Conservation (phyloP, 129 eudicot genomes). For the Dittrichia graveolens region DNA sequence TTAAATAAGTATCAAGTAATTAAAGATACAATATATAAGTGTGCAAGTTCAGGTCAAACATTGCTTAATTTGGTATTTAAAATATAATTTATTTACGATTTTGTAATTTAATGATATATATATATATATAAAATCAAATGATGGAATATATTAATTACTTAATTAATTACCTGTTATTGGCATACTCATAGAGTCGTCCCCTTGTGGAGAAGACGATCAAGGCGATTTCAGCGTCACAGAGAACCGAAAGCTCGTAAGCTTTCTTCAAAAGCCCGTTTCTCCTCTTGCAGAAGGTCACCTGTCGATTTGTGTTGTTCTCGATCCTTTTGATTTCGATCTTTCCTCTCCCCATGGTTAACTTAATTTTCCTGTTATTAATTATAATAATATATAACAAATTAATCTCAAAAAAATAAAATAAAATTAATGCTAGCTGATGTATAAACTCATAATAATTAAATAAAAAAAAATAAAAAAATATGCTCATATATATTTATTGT, state of each 20-base stretch:
- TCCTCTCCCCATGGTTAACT: constrained; percentile 49
- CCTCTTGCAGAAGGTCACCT: constrained; percentile 42
- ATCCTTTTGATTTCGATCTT: constrained; percentile 54
- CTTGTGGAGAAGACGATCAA: constrained; percentile 48
- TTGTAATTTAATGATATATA: too few species aligned
- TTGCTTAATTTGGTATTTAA: too few species aligned
- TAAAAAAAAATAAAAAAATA: neutral
- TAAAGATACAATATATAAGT: too few species aligned
- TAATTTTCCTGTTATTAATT: neutral
- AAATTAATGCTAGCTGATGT: too few species aligned
- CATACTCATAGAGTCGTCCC: constrained; percentile 45
- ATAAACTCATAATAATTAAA: too few species aligned
- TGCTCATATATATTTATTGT: neutral
- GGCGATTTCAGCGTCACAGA: constrained; percentile 63
- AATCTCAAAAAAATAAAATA: too few species aligned
- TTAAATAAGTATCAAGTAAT: too few species aligned
- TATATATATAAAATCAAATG: too few species aligned
- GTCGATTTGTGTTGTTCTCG: constrained; percentile 42
- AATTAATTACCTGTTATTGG: constrained; percentile 32
- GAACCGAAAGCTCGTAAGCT: constrained; percentile 58
- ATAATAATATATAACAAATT: neutral
- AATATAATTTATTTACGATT: too few species aligned
- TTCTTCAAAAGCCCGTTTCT: constrained; percentile 52
- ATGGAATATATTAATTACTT: too few species aligned
- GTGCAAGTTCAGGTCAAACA: too few species aligned